Evolutionary conservation across 257 asterid species (phyloP), one percentile per base, ranked within the genome.

Genomic region (Leonotis leonurus): DNA sequence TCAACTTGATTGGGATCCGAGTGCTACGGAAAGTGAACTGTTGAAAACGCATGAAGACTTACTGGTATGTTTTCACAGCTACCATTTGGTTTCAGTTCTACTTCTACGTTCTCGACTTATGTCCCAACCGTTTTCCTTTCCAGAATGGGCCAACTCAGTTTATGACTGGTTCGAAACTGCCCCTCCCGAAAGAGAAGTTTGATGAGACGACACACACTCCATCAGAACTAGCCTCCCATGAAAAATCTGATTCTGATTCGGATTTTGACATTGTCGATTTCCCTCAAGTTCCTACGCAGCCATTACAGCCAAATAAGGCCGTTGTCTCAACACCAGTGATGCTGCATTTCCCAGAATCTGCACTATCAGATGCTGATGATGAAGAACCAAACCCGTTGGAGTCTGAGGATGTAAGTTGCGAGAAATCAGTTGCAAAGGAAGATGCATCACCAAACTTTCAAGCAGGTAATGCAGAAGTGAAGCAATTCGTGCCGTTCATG

Each of bases 1-100:
- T 53, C 78, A 82, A 66, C 85, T 93, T 17, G 97, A 89, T 45
- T 93, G 99, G 99, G 97, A 93, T 82, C 83, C 94, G 58, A 83
- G 77, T 64, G 79, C 85, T 54, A 74, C 91, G 7, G 99, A 89
- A 71, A 73, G 43, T 54, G 99, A 85, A 60, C 72, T 93, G 62
- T 66, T 80, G 75, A 93, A 87, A 79, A 77, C 84, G 44, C 99
- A 82, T 60, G 99, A 89, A 61, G 97, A 93, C 80, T 78, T 93
- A 65, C 78, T 93, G 81, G 99, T 93, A 73, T 63, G 73, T 45
- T 40, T n/a, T 54, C 56, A 21, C 43, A 5, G 20, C 56, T 68
- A 25, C 25, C 62, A n/a, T n/a, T n/a, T n/a, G n/a, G n/a, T 29
- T 32, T 61, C 37, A 3, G 32, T 61, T 13, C 17, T 37, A 55